These are phyloP conservation scores for Pulveroboletus frians DNA, from an alignment of 768 basidiomycete genomes.

Conservation along the genomic window DNA sequence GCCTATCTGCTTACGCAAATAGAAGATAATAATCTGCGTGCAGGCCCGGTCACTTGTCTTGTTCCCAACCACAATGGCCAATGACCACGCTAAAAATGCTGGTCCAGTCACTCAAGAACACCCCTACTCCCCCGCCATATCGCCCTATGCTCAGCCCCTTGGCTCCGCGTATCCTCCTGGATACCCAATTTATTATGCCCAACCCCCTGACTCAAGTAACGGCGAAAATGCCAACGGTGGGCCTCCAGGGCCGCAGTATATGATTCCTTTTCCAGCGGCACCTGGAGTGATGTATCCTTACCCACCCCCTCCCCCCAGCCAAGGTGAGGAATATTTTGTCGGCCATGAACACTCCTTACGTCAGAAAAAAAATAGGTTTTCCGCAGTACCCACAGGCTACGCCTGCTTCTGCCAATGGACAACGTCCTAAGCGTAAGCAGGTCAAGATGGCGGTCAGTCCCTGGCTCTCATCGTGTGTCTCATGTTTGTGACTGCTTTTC, in stretches of 20 bases:
- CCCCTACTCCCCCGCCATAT: constrained; percentile 23
- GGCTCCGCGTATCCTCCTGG: constrained; percentile 29
- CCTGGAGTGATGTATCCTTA: constrained; percentile 44
- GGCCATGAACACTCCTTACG: constrained; percentile 3
- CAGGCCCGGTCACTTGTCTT: constrained; percentile 25
- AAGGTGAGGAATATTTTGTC: constrained; percentile 26
- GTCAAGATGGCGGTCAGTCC: constrained; percentile 54
- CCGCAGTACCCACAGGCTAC: constrained; percentile 28
- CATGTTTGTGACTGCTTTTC: constrained; percentile 2
- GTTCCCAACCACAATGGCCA: constrained; percentile 25
- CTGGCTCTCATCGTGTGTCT: not conserved
- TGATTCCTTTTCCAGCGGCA: constrained; percentile 36
- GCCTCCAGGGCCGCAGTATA: constrained; percentile 29
- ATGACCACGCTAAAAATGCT: constrained; percentile 33
- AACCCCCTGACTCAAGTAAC: constrained; percentile 24
- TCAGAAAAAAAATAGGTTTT: constrained; percentile 24
- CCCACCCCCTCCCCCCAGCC: constrained; percentile 35
- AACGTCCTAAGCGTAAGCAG: constrained; percentile 45
- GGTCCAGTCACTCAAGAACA: constrained; percentile 34
- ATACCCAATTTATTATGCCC: constrained; percentile 32
- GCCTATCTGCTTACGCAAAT: constrained; percentile 31
- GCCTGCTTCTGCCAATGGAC: constrained; percentile 21
- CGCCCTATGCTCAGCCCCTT: constrained; percentile 26
- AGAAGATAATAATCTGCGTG: constrained; percentile 19
- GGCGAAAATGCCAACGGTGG: constrained; percentile 32